Evolutionary conservation across 441 rosid genomes (phyloP), one percentile per base, ranked within the genome.

Genomic region (Gossypium schwendimanii): DNA sequence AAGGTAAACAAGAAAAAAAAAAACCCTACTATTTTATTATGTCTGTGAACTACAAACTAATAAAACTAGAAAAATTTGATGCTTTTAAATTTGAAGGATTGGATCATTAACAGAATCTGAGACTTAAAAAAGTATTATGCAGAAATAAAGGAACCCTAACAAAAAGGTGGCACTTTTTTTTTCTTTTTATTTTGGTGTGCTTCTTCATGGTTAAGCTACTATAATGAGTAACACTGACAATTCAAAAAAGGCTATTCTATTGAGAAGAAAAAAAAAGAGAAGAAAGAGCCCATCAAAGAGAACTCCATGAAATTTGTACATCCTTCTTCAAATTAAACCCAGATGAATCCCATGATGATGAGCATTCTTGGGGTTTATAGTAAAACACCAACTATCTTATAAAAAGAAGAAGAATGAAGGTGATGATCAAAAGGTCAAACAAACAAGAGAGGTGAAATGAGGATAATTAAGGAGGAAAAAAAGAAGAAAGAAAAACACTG

Each of bases 301-400:
- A 70, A 75, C 62, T 66, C n/a, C 72, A 74, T 73, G 73, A 68
- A 80, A 81, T 79, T 78, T 84, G 81, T 83, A 84, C 87, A 83
- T 79, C 84, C 82, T 79, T 81, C 85, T 77, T 80, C 83, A 73
- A 80, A 68, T 76, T 71, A 78, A 71, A 80, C 76, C 74, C 69
- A 86, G 74, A 62, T 73, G 79, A 75, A 68, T 68, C 68, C 61
- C 77, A 78, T 59, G 67, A 72, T 33, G 23, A 17, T 53, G 66
- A 71, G 23, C 66, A 72, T 33, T 33, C 39, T 33, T 33, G 39
- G 39, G 39, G 6, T 33, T 33, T 33, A 33, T 15, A 62, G 3
- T 36, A 69, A 71, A 77, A 74, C 77, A 74, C 66, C 44, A 49
- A 33, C 79, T 78, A 75, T 77, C 65, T 58, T 55, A 57, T 71